A percentile compares a stretch with the other conserved stretches of the same genome.
These are phyloP conservation scores for Castanea mollissima DNA, from an alignment of 306 rosid genomes.

Conservation along the genomic window DNA sequence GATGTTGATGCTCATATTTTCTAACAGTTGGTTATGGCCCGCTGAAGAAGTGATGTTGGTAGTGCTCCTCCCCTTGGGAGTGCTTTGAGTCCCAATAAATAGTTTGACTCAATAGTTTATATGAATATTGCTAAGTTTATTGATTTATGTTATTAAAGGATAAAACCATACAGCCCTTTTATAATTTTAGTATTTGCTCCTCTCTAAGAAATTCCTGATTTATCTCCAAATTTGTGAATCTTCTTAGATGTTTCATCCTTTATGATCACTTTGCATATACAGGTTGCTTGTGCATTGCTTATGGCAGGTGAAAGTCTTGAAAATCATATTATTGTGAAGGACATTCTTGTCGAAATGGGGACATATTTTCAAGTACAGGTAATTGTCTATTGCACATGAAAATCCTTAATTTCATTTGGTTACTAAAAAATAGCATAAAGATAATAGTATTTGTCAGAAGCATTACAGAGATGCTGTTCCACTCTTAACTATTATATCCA, in stretches of 20 bases:
- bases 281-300: slow-evolving; percentile 66
- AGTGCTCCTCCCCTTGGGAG: neutral
- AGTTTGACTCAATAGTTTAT: neutral
- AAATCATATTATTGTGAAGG: slow-evolving; percentile 45
- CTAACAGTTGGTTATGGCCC: neutral
- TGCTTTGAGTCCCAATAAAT: neutral
- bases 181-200: neutral
- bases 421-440: neutral
- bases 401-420: neutral
- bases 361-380: slow-evolving; percentile 70
- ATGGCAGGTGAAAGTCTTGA: slow-evolving; percentile 55
- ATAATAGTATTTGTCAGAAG: neutral
- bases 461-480: too few relatives aligned
- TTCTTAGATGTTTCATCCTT: neutral
- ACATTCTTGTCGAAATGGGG: slow-evolving; percentile 63
- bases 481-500: neutral
- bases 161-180: neutral
- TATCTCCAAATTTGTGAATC: neutral
- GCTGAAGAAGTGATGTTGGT: neutral
- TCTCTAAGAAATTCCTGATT: neutral
- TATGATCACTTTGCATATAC: slow-evolving; percentile 1
- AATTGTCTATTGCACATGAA: slow-evolving; percentile 4
- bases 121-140: neutral
- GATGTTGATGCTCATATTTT: neutral
- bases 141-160: neutral